A percentile compares a stretch with the other conserved stretches of the same genome.
These are phyloP conservation scores for Dysphania ambrosioides DNA, from an alignment of 148 eudicot genomes.

Conservation along the genomic window DNA sequence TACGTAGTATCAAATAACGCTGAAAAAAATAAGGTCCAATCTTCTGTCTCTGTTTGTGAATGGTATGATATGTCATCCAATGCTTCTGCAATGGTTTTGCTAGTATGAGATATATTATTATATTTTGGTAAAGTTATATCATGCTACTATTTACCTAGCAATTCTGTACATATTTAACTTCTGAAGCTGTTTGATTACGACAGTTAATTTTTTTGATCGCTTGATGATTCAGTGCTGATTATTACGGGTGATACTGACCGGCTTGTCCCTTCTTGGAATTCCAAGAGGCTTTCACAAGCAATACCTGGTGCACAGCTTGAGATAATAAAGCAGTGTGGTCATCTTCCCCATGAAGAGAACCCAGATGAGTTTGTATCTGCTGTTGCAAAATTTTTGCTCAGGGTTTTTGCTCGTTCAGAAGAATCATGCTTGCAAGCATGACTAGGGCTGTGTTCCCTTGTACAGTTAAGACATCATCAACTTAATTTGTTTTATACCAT, in stretches of 20 bases:
- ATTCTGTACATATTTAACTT: neutral
- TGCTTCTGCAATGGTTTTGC: neutral
- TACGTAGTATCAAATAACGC: no score
- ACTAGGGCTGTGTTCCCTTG: neutral
- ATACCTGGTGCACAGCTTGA: conserved; percentile 72
- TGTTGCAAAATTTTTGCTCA: conserved; percentile 51
- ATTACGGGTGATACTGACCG: conserved; percentile 82
- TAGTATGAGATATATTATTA: neutral
- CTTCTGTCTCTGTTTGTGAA: neutral
- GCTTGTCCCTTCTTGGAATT: conserved; percentile 80
- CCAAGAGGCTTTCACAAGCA: conserved; percentile 66
- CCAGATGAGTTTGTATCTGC: conserved; percentile 62
- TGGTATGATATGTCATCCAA: neutral
- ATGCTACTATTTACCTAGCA: neutral
- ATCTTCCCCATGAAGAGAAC: conserved; percentile 88
- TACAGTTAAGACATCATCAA: conserved; percentile 6
- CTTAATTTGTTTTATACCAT: conserved; percentile 8
- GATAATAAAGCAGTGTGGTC: conserved; percentile 80
- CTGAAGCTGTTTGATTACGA: neutral
- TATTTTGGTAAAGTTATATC: neutral
- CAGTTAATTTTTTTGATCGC: neutral
- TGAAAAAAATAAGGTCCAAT: neutral
- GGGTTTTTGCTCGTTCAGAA: conserved; percentile 38
- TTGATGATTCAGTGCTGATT: conserved; percentile 52
- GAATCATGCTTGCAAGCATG: conserved; percentile 44